Base-by-base conservation (phyloP, 768 basidiomycete species). In the Saitozyma sp. region DNA sequence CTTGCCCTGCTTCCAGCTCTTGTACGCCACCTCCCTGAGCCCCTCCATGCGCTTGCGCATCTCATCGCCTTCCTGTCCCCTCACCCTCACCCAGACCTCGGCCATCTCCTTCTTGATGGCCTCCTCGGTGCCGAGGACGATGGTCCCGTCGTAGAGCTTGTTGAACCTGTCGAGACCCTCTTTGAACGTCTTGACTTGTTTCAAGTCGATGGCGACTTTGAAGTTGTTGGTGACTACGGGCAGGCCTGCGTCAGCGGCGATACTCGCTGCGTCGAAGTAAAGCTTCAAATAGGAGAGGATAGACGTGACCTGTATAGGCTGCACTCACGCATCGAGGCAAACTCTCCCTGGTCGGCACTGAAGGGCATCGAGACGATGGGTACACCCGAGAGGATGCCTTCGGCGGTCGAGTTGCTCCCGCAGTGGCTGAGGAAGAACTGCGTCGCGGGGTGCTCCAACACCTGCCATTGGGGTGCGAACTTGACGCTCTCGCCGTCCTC, bases 321-420 rank as follows among this genome's bases (percentile, higher is more conserved):
- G 53, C 0, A 66, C 71, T 63, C 29, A 69, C 71, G 16, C 45
- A 64, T 14, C 4, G 57, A 14, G n/a, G 63, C 46, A n/a, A 61
- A 61, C 37, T 69, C 67, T 6, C 61, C 68, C 63, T 69, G 71
- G 57, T 73, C 71, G 17, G 71, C 71, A 9, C 50, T 63, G 51
- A 73, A 69, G 3, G 70, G 70, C 65, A 67, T 63, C 13, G 51
- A 42, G 1, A 67, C 64, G 2, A 67, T 60, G 8, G 65, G 65
- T 0, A 62, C 46, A 41, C 56, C 61, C 16, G 61, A 50, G 20
- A 73, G 14, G 19, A 69, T 63, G 3, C 60, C 66, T 50, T 72
- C 70, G 17, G 67, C 65, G 16, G 61, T 57, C 54, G 64, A 64
- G 61, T 66, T 68, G 6, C 51, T 55, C 16, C 65, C 65, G 48